phyloP scores from a whole-genome alignment of 2,329 filamentous ascomycete species.

The Neobulgaria alba region DNA sequence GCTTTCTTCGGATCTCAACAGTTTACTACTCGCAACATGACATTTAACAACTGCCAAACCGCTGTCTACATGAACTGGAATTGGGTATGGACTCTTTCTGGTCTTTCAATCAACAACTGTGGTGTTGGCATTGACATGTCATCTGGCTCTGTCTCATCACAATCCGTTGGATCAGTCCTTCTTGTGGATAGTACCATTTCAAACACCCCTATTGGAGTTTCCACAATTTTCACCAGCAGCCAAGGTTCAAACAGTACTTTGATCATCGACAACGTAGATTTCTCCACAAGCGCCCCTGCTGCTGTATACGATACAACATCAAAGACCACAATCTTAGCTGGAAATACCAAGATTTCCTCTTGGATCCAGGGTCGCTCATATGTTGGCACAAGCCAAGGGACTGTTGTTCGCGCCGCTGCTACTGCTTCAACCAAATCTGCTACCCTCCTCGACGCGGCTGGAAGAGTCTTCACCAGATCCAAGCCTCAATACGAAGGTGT shows the following conservation, averaged over 20 bases:
- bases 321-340: slow-evolving; percentile 53
- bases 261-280: slow-evolving; percentile 84
- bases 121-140: slow-evolving; percentile 74
- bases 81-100: slow-evolving; percentile 78
- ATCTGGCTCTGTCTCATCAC: slow-evolving; percentile 46
- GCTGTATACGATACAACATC: slow-evolving; percentile 56
- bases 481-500: slow-evolving; percentile 81
- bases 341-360: slow-evolving; percentile 58
- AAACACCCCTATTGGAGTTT: slow-evolving; percentile 68
- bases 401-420: slow-evolving; percentile 38
- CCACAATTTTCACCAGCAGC: slow-evolving; percentile 59
- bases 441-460: slow-evolving; percentile 51
- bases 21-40: slow-evolving; percentile 76
- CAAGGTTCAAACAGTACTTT: slow-evolving; percentile 70
- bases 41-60: slow-evolving; percentile 73
- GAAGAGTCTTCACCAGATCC: slow-evolving; percentile 70
- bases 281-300: slow-evolving; percentile 53
- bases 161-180: slow-evolving; percentile 79
- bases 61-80: slow-evolving; percentile 89
- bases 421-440: slow-evolving; percentile 53
- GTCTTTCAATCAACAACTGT: slow-evolving; percentile 64
- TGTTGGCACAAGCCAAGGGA: slow-evolving; percentile 26
- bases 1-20: slow-evolving; percentile 81
- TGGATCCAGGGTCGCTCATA: slow-evolving; percentile 80
- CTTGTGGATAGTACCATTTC: slow-evolving; percentile 72